Evolutionary conservation across 208 protist species (phyloP).

Genomic region (Acanthamoeba royreba): DNA sequence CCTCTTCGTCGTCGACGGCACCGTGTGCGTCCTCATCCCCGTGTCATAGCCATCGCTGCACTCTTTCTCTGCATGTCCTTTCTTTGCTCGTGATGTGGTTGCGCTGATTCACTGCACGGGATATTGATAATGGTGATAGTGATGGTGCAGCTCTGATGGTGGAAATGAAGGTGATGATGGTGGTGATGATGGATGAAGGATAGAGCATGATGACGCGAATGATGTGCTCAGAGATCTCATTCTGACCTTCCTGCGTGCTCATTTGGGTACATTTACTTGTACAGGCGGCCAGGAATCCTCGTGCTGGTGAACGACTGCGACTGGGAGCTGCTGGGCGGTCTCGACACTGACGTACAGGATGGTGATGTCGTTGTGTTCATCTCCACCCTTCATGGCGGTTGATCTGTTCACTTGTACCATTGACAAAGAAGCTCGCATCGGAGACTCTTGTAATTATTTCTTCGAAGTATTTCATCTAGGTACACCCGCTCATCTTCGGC

Average conservation of each 20-base stretch:
- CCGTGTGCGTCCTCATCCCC: neutral
- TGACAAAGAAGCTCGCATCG: too few species aligned
- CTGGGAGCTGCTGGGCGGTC: conserved; percentile 86
- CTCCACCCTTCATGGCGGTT: conserved; percentile 92
- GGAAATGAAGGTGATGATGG: neutral
- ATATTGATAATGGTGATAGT: too few species aligned
- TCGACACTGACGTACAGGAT: conserved; percentile 83
- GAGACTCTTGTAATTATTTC: too few species aligned
- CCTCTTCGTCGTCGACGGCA: conserved; percentile 54
- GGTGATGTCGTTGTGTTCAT: conserved; percentile 89
- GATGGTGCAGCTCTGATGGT: neutral
- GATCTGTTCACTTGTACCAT: too few species aligned
- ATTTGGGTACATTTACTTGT: neutral
- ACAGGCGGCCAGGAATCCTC: conserved; percentile 88
- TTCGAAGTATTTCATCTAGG: too few species aligned
- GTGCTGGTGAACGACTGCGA: conserved; percentile 90
- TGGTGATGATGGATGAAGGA: neutral
- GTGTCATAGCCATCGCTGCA: neutral
- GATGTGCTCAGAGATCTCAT: too few species aligned
- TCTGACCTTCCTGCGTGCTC: too few species aligned
- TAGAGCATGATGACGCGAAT: neutral
- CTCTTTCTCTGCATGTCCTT: neutral
- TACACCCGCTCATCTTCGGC: too few species aligned
- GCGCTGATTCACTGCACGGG: neutral
- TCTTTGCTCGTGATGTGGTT: neutral